Base-by-base conservation (phyloP, 176 grass and related monocot genomes). In the Guadua angustifolia region DNA sequence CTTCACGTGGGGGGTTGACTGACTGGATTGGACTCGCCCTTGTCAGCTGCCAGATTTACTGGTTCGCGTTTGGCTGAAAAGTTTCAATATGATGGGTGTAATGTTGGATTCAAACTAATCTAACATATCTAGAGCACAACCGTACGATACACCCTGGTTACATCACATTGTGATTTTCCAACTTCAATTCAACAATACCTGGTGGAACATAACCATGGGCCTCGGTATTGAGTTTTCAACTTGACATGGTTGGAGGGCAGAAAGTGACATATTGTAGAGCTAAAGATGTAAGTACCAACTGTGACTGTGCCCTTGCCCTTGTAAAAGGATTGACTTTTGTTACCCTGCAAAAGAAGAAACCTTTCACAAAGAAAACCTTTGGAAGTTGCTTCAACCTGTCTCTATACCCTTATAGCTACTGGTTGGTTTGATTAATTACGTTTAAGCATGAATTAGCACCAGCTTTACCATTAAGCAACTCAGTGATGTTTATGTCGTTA, bases 101-200 rank as follows among this genome's bases (percentile, higher is more conserved):
- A 26, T 80, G 9, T 18, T 74, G 11, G 14, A 67, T 73, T 83
- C 25, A 40, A 73, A 73, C 38, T 9, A 45, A 44, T 55, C 11
- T 32, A 45, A 55, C 18, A 73, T 87, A 15, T 22, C 69, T 58
- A 51, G 33, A 29, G 18, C 40, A 38, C 17, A n/a, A 52, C 17
- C 17, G 62, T 80, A 18, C 53, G n/a, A 33, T 26, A 4, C 67
- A 50, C 52, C 1, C 18, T 75, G 15, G 58, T 71, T 64, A 78
- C 39, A 74, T 66, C 44, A 25, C 17, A 25, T 56, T 56, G 22
- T 5, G 12, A n/a, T 79, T 60, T 84, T 81, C 68, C 44, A 79
- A 50, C 29, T 64, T 88, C 42, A 88, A 73, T 32, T 68, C 39
- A 74, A 60, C 18, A 60, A 35, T 74, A 69, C 22, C 9, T 29